Conservation (phyloP, 495 filamentous ascomycete genomes). For the Aspergillus avenaceus region DNA sequence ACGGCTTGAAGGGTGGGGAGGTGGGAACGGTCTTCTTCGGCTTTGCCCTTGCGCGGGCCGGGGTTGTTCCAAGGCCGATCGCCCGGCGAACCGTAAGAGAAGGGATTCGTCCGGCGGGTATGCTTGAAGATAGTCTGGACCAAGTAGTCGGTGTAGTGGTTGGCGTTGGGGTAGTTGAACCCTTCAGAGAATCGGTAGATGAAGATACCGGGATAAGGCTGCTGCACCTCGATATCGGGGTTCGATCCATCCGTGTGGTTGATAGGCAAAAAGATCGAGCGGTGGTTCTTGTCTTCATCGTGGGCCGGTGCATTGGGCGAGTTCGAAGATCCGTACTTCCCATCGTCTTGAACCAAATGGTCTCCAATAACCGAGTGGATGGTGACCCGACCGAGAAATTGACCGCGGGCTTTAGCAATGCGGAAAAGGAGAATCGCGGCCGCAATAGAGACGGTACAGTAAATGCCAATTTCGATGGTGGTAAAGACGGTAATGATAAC, state of each 20-base stretch:
- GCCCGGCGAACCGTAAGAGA: slow-evolving; percentile 58
- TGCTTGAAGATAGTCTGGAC: slow-evolving; percentile 66
- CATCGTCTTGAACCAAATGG: slow-evolving; percentile 61
- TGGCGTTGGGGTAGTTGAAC: slow-evolving; percentile 94
- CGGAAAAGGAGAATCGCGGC: slow-evolving; percentile 80
- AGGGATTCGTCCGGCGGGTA: slow-evolving; percentile 73
- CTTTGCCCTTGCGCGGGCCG: slow-evolving; percentile 62
- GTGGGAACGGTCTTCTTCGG: slow-evolving; percentile 41
- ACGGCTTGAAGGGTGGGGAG: slow-evolving; percentile 82
- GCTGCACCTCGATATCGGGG: slow-evolving; percentile 71
- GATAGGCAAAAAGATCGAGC: slow-evolving; percentile 88
- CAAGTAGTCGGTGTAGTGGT: slow-evolving; percentile 83
- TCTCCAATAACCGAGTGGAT: slow-evolving; percentile 89
- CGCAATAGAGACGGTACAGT: slow-evolving; percentile 74
- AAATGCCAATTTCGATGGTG: slow-evolving; percentile 89
- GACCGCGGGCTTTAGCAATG: slow-evolving; percentile 76
- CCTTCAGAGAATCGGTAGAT: slow-evolving; percentile 97
- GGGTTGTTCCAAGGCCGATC: slow-evolving; percentile 98
- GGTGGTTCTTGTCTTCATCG: slow-evolving; percentile 29
- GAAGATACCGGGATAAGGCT: slow-evolving; percentile 90
- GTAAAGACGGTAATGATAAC: slow-evolving; percentile 87
- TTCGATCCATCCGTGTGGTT: slow-evolving; percentile 88
- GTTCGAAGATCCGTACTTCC: slow-evolving; percentile 53
- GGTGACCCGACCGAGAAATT: slow-evolving; percentile 84
- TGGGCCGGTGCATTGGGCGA: slow-evolving; percentile 23